These are phyloP conservation scores for Moricandia moricandioides DNA, from an alignment of 345 rosid genomes.

Conservation along the genomic window DNA sequence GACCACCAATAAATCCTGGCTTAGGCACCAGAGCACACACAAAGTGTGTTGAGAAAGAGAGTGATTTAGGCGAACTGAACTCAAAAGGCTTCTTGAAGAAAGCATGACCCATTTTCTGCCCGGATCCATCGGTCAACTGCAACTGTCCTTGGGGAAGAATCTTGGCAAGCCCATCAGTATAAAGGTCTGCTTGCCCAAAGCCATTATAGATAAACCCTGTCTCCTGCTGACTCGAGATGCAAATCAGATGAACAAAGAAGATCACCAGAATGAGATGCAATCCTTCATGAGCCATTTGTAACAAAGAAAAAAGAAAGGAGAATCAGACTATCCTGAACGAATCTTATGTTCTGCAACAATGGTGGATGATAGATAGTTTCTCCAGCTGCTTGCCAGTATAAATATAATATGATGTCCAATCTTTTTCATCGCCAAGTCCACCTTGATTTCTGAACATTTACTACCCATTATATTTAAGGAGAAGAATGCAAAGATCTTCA, in stretches of 20 bases:
- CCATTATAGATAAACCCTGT: slow-evolving; percentile 39
- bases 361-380: neutral
- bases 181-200: slow-evolving; percentile 37
- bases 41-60: slow-evolving; percentile 42
- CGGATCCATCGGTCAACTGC: slow-evolving; percentile 50
- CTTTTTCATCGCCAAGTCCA: slow-evolving; percentile 12
- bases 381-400: neutral
- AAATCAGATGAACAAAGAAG: slow-evolving; percentile 28
- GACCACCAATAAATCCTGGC: slow-evolving; percentile 32
- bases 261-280: slow-evolving; percentile 16
- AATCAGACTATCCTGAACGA: neutral
- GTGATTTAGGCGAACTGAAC: slow-evolving; percentile 25
- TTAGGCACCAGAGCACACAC: slow-evolving; percentile 43
- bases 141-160: slow-evolving; percentile 42
- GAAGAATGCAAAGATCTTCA: neutral
- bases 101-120: slow-evolving; percentile 42
- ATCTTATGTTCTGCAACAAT: slow-evolving; percentile 11
- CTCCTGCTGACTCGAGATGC: slow-evolving; percentile 26
- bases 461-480: neutral
- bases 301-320: neutral
- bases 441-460: neutral
- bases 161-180: slow-evolving; percentile 38
- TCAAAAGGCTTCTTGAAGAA: slow-evolving; percentile 41
- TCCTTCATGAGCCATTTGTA: slow-evolving; percentile 1
- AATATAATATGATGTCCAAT: slow-evolving; percentile 9